Conservation (phyloP, 1,284 basidiomycete species). For the Lentinula novae-zelandiae region DNA sequence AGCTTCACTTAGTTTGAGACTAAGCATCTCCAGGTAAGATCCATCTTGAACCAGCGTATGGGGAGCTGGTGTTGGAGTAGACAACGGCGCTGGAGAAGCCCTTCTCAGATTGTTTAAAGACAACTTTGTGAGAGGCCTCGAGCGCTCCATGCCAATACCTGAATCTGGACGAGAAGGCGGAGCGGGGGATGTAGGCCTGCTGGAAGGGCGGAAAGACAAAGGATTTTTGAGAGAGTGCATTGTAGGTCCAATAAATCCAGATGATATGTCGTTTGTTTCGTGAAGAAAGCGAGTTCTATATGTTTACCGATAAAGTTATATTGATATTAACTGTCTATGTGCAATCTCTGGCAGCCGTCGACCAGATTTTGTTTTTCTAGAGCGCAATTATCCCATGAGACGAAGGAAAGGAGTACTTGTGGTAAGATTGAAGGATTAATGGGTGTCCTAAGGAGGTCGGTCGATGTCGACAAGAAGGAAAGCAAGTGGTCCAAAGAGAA, state of each 20-base stretch:
- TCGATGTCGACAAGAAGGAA: slow-evolving; percentile 63
- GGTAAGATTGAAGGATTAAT: slow-evolving; percentile 16
- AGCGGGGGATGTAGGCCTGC: slow-evolving; percentile 56
- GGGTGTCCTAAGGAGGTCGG: slow-evolving; percentile 62
- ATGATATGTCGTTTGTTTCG: background rate
- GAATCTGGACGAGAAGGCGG: slow-evolving; percentile 37
- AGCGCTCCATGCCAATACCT: slow-evolving; percentile 35
- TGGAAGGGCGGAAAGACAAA: slow-evolving; percentile 59
- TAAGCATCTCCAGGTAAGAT: slow-evolving; percentile 71
- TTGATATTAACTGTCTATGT: slow-evolving; percentile 15
- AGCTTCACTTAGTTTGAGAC: slow-evolving; percentile 73
- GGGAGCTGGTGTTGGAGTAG: slow-evolving; percentile 33
- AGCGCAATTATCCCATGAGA: slow-evolving; percentile 65
- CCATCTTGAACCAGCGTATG: slow-evolving; percentile 65
- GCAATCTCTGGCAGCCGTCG: slow-evolving; percentile 25
- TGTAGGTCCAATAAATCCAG: slow-evolving; percentile 18
- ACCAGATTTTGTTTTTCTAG: slow-evolving; percentile 32
- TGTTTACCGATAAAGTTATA: slow-evolving; percentile 16
- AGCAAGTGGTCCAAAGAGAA: slow-evolving; percentile 62
- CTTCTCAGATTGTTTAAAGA: slow-evolving; percentile 55
- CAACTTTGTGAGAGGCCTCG: slow-evolving; percentile 53
- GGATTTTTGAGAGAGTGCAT: slow-evolving; percentile 68
- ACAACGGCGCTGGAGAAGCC: slow-evolving; percentile 38
- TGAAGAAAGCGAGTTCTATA: slow-evolving; percentile 8
- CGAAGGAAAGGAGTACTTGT: slow-evolving; percentile 21